phyloP scores from a whole-genome alignment of 164 flowering plant genomes.

The Buxus sempervirens region DNA sequence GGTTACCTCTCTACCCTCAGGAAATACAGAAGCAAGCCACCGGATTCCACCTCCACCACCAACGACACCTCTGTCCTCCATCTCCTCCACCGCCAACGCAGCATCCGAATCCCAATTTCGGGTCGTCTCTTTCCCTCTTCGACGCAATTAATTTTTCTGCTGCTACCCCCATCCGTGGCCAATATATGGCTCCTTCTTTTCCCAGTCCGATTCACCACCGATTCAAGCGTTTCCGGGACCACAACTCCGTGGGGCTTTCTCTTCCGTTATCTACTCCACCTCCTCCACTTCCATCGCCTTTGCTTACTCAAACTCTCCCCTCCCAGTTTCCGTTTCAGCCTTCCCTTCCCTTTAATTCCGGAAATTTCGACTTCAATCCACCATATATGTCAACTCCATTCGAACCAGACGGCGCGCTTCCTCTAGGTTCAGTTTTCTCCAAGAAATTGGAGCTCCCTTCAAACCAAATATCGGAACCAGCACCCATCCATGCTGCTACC shows the following conservation, averaged over 20 bases:
- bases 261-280: conserved; percentile 11
- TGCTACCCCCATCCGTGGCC: conserved; percentile 8
- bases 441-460: conserved; percentile 28
- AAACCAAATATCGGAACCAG: conserved; percentile 27
- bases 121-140: conserved; percentile 21
- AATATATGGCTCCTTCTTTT: conserved; percentile 11
- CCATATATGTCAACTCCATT: neutral
- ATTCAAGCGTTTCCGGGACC: conserved; percentile 17
- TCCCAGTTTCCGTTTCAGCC: conserved; percentile 7
- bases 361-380: conserved; percentile 15
- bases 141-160: conserved; percentile 17
- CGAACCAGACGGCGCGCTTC: neutral
- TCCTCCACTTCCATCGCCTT: conserved; percentile 5
- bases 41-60: conserved; percentile 12
- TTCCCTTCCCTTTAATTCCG: conserved; percentile 16
- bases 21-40: conserved; percentile 28
- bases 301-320: conserved; percentile 13
- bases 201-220: conserved; percentile 3
- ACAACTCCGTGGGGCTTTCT: conserved; percentile 8
- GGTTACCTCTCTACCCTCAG: conserved; percentile 50
- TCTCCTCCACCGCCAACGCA: conserved; percentile 5
- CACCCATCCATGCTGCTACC: conserved; percentile 10
- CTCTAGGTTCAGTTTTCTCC: conserved; percentile 8
- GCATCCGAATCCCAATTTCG: conserved; percentile 15
- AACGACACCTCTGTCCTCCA: conserved; percentile 6